Percentiles rank a stretch among this genome's conserved stretches.
These are phyloP conservation scores for Zygnema circumcarinatum DNA, from an alignment of 139 green algal species.

Conservation along the genomic window DNA sequence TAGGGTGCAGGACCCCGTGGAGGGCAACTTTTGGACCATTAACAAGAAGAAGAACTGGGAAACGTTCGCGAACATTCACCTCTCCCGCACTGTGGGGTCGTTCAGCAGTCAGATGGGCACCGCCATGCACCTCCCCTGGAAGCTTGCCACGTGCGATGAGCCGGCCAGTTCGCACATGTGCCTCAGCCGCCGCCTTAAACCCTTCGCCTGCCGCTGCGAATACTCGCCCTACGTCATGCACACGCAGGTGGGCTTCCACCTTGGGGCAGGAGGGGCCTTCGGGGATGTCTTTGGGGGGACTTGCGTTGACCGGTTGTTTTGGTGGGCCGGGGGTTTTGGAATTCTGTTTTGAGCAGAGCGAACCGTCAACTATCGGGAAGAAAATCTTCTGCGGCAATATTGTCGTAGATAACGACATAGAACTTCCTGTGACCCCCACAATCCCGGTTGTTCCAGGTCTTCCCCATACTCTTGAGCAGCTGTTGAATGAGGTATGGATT, in stretches of 20 bases:
- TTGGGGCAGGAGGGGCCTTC: too few relatives aligned
- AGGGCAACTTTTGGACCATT: constrained; percentile 28
- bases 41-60: constrained; percentile 40
- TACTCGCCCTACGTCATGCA: constrained; percentile 12
- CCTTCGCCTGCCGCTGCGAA: constrained; percentile 27
- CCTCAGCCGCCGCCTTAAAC: constrained; percentile 18
- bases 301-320: too few relatives aligned
- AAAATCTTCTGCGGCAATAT: constrained; percentile 9
- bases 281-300: too few relatives aligned
- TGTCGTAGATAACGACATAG: neutral
- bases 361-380: constrained; percentile 3
- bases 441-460: neutral
- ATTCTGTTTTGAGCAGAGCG: too few relatives aligned
- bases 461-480: constrained; percentile 14
- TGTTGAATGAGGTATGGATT: constrained; percentile 16
- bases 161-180: constrained; percentile 2
- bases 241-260: neutral
- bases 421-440: constrained; percentile 9
- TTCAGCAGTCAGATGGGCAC: constrained; percentile 25
- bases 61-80: constrained; percentile 33
- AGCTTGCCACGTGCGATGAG: constrained; percentile 24
- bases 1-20: neutral
- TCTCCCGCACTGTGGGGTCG: constrained; percentile 1
- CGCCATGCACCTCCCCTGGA: constrained; percentile 31
- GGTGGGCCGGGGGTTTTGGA: too few relatives aligned